Evolutionary conservation across 345 rosid species (phyloP).

Genomic region (Ceriops zippeliana): DNA sequence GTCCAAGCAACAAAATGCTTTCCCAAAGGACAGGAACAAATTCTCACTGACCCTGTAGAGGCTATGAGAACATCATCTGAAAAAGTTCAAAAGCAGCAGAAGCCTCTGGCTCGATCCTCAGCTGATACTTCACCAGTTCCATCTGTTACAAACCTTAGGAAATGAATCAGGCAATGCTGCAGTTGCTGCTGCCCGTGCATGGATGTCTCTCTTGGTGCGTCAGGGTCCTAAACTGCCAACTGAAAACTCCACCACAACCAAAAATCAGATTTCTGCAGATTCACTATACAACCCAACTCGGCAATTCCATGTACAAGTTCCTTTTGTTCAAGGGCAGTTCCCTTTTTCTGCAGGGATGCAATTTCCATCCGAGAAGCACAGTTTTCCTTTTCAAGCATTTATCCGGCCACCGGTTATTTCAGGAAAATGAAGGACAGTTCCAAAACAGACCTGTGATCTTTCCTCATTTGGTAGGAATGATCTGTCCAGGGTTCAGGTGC

Average conservation of each 20-base stretch:
- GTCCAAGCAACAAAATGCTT: conserved; percentile 34
- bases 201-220: conserved; percentile 89
- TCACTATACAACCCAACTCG: conserved; percentile 60
- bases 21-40: conserved; percentile 43
- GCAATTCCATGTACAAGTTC: conserved; percentile 46
- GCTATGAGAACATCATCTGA: conserved; percentile 52
- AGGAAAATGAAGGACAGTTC: conserved; percentile 40
- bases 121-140: conserved; percentile 27
- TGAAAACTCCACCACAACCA: conserved; percentile 44
- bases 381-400: conserved; percentile 56
- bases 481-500: conserved; percentile 58
- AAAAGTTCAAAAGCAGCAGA: conserved; percentile 54
- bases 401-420: conserved; percentile 39
- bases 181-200: conserved; percentile 65
- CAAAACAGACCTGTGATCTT: conserved; percentile 44
- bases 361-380: conserved; percentile 44
- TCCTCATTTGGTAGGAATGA: conserved; percentile 53
- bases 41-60: conserved; percentile 58
- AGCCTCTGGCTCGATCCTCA: conserved; percentile 33
- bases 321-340: conserved; percentile 42
- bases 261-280: conserved; percentile 54
- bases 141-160: conserved; percentile 40
- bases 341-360: conserved; percentile 49
- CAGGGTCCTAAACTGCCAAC: conserved; percentile 46
- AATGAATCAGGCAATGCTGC: conserved; percentile 64